A percentile compares a stretch with the other conserved stretches of the same genome.
Conservation (phyloP, 371 early-diverging fungal genomes). For the Blakeslea trispora region DNA sequence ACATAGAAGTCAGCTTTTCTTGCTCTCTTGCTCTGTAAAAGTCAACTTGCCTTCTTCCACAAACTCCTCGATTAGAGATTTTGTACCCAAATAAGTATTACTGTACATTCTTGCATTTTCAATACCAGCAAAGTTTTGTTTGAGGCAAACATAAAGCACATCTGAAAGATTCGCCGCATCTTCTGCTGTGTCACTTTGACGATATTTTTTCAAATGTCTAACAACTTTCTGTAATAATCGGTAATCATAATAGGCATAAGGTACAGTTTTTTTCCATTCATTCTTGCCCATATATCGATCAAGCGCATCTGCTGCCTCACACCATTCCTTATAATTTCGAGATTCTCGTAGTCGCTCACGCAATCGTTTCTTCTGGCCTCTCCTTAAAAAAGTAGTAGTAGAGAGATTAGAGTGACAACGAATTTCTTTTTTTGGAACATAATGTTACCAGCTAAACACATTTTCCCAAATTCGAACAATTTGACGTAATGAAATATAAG, state of each 20-base stretch:
- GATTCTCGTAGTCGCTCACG: constrained; percentile 55
- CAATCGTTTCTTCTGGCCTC: constrained; percentile 55
- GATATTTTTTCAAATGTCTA: constrained; percentile 42
- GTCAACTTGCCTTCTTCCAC: constrained; percentile 68
- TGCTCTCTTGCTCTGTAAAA: neutral
- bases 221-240: constrained; percentile 69
- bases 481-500: constrained; percentile 70
- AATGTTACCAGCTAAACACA: constrained; percentile 62
- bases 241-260: constrained; percentile 70
- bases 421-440: neutral
- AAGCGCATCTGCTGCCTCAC: constrained; percentile 64
- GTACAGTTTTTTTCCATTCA: constrained; percentile 70
- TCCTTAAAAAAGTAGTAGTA: constrained; percentile 35
- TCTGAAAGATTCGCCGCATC: constrained; percentile 45
- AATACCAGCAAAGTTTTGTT: constrained; percentile 80
- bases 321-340: constrained; percentile 71
- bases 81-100: constrained; percentile 78
- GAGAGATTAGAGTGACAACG: neutral
- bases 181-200: constrained; percentile 32
- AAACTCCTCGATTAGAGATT: constrained; percentile 75
- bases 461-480: constrained; percentile 77
- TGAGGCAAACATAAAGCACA: constrained; percentile 68
- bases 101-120: constrained; percentile 79
- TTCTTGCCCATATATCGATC: constrained; percentile 73
- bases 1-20: neutral